Base-by-base conservation (phyloP, 441 rosid species). In the Raphanus hybrid region DNA sequence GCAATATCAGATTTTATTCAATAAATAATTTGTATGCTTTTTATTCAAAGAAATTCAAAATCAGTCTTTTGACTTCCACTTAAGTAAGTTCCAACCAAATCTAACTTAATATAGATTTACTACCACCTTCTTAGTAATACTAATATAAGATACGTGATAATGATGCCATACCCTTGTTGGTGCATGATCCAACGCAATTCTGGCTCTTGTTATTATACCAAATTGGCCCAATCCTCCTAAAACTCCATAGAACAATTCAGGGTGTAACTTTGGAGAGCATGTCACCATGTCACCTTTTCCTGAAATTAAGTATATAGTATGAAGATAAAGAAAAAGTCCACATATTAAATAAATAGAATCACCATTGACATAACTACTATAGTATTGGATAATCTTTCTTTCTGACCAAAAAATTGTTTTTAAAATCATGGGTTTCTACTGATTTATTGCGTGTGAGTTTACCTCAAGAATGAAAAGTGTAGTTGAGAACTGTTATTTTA, bases 161-260 rank as follows among this genome's bases (percentile, higher is more conserved):
- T 18, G 20, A 18, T 18, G 57, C 69, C 69, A 32, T 86, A 93
- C 99, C 89, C 88, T 89, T 81, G 85, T 85, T 2, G 98, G 98
- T 29, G 92, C 97, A 6, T 81, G 83, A 61, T 84, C 87, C 41
- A 95, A 83, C 39, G 88, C 84, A 27, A 95, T 86, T 82, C 97
- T 85, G 43, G 97, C 99, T 61, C 99, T 85, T 20, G 96, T 90
- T 78, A 94, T 92, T 3, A 94, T 88, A 37, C 99, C 99, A 75
- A 94, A 94, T 78, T 94, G 98, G 70, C 98, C 98, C 66, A 94
- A 79, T 8, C 99, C 99, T 34, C 99, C 99, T 2, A 95, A 79
- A 72, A 87, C 99, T 9, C 91, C 96, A 74, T 84, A 83, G 80
- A 93, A 95, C 11, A 95, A 83, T 69, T 95, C 95, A 0, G 92